These are phyloP conservation scores for Geotrichum histeridarum DNA, from an alignment of 1,139 yeast species.

Conservation along the genomic window DNA sequence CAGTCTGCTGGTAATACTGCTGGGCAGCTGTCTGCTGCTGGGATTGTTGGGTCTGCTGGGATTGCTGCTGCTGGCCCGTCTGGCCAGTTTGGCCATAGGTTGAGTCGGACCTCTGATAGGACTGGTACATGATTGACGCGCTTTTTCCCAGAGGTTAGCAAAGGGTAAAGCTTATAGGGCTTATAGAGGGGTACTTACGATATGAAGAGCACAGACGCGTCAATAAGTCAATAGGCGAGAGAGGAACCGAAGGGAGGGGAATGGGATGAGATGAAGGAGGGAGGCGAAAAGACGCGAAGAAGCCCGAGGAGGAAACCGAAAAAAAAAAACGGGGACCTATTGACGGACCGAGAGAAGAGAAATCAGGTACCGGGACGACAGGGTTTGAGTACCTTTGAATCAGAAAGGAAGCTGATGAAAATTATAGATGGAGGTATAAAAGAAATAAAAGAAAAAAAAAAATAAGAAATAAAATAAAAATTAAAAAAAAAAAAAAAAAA, in stretches of 20 bases:
- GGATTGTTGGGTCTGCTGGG: background rate
- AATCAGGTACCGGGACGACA: too few species aligned
- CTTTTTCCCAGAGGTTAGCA: too few species aligned
- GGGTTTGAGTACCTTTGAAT: too few species aligned
- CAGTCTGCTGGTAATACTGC: background rate
- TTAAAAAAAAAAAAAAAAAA: background rate
- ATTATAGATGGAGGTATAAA: background rate
- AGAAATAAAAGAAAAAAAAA: background rate
- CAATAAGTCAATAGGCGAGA: too few species aligned
- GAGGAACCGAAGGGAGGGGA: background rate
- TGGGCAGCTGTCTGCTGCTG: background rate
- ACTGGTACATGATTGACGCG: background rate
- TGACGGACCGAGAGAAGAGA: too few species aligned
- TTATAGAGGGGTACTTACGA: too few species aligned
- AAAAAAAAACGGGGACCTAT: background rate
- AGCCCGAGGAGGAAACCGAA: background rate
- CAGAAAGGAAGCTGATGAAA: background rate
- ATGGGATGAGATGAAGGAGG: background rate
- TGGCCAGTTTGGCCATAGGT: constrained; percentile 1
- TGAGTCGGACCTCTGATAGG: background rate
- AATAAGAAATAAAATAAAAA: too few species aligned
- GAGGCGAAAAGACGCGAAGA: background rate
- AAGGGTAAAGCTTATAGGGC: too few species aligned
- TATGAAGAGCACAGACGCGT: too few species aligned
- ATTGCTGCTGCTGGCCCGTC: background rate